Evolutionary conservation across 1,284 basidiomycete species (phyloP).

Genomic region (Ustilago vetiveriae): DNA sequence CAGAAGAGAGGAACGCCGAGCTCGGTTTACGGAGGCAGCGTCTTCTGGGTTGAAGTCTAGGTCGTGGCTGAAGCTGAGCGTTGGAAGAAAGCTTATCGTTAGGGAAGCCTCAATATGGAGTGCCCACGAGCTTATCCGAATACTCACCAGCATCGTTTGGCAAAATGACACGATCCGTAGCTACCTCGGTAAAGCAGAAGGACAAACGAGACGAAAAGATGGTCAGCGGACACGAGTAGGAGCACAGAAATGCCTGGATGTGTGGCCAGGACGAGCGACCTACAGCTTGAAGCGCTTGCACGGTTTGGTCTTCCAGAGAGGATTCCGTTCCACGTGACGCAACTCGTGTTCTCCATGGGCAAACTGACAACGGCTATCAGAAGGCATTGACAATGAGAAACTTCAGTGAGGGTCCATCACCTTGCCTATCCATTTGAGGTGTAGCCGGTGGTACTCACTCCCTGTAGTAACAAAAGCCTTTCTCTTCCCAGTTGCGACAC

Average conservation of each 20-base stretch:
- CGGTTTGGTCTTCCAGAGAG: conserved; percentile 93
- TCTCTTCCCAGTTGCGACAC: conserved; percentile 92
- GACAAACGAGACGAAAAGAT: no score
- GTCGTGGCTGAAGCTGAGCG: conserved; percentile 36
- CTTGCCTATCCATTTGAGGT: no score
- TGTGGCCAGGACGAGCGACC: no score
- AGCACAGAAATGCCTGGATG: no score
- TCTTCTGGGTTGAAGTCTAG: neutral
- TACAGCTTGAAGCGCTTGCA: conserved; percentile 79
- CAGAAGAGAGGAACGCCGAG: conserved; percentile 21
- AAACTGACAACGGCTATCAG: conserved; percentile 48
- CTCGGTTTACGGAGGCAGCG: neutral
- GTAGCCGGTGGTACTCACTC: conserved; percentile 5
- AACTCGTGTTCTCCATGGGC: conserved; percentile 86
- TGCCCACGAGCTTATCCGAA: neutral
- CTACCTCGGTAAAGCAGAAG: conserved; percentile 70
- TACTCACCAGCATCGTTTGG: conserved; percentile 72
- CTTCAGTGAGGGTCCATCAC: neutral
- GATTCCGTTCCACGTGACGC: conserved; percentile 80
- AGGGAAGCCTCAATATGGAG: neutral
- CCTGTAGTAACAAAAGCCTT: conserved; percentile 85
- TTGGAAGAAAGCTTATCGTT: neutral
- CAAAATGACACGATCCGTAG: conserved; percentile 87
- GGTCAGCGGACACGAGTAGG: no score
- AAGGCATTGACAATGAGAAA: neutral